Base-by-base conservation (phyloP, 441 rosid species). In the Eutrema salsugineum region DNA sequence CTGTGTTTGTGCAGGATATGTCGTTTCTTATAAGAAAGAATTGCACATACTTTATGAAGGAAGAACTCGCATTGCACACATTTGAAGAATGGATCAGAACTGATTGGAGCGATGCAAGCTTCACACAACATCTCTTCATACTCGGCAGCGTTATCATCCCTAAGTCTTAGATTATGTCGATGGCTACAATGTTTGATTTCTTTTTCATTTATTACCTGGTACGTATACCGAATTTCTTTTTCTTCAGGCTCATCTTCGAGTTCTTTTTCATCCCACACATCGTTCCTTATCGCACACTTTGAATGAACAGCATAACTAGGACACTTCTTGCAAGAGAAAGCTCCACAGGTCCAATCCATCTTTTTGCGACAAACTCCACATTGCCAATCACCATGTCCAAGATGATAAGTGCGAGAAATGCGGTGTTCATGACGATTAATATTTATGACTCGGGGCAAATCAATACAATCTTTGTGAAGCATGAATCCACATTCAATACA, bases 351-450 rank as follows among this genome's bases (percentile, higher is more conserved):
- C 46, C 54, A 30, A 24, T 66, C 65, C 43, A 68, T 22, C 4
- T 0, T 50, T 6, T 44, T 14, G 3, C 16, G 62, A 27, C 77
- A 77, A 12, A 72, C 15, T 36, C 63, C 66, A 16, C 77, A 70
- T 2, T 24, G 14, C 24, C 40, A 46, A 5, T 55, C 68, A 30
- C 8, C 14, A 1, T 9, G 20, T 9, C 69, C 69, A 54, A 77
- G 42, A 49, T 36, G 69, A 62, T n/a, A 61, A 17, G 17, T 54
- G 8, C 47, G 77, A 15, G 39, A 50, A 7, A 67, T 46, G 11
- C 67, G 70, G 7, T 77, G 80, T 0, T 72, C 66, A 71, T 77
- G 80, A 50, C 68, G 62, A 1, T 11, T 12, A 38, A 72, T 66
- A 32, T 2, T 47, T 22, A 77, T 72, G 9, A 49, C 49, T 7